Conservation (phyloP, 2,329 filamentous ascomycete species). For the Didymosphaeria variabile region DNA sequence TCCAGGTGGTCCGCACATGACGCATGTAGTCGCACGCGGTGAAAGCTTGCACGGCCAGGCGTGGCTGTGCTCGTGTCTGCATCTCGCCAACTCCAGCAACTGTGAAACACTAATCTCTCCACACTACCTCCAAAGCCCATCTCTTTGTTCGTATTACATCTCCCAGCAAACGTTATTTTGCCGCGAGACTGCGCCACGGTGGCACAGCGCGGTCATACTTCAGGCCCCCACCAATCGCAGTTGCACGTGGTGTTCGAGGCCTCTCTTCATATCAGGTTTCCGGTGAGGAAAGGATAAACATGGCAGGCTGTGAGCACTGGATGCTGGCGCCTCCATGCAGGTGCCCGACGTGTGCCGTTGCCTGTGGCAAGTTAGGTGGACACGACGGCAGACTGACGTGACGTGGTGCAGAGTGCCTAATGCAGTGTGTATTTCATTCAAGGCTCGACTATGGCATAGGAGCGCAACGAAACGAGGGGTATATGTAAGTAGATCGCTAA, state of each 20-base stretch:
- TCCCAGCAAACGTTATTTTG: neutral
- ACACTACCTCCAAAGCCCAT: too few species aligned
- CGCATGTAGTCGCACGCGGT: too few species aligned
- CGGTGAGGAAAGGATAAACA: neutral
- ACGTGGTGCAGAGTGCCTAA: neutral
- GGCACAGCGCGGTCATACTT: neutral
- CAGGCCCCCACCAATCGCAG: neutral
- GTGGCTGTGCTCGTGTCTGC: neutral
- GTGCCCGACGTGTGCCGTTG: neutral
- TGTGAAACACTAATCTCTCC: too few species aligned
- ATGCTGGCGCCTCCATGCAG: too few species aligned
- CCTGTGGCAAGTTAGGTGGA: neutral
- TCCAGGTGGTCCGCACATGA: too few species aligned
- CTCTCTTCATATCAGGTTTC: neutral
- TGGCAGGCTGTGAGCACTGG: neutral
- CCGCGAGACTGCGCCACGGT: neutral
- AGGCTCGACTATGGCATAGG: conserved; percentile 3
- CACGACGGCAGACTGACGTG: neutral
- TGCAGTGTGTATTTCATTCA: neutral
- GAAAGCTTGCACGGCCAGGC: too few species aligned
- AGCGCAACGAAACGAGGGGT: conserved; percentile 9
- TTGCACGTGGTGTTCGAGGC: neutral
- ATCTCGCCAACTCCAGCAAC: neutral
- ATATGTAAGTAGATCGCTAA: conserved; percentile 5
- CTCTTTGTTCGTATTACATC: too few species aligned